Evolutionary conservation across 495 filamentous ascomycete genomes (phyloP).

Genomic region (Talaromyces stipitatus): DNA sequence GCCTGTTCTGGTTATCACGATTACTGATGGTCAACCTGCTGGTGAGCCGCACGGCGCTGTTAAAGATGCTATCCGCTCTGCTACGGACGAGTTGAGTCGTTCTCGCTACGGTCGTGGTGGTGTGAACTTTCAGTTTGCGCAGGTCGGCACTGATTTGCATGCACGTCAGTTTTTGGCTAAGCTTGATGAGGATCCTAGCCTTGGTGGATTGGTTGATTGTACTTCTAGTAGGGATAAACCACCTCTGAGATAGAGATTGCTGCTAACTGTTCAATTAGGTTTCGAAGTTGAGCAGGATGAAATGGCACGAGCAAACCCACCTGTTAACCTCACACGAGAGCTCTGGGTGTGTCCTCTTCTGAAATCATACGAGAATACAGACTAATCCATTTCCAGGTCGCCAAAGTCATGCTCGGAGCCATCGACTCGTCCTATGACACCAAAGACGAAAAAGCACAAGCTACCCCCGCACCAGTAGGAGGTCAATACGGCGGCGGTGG

Average conservation of each 20-base stretch:
- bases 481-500: conserved; percentile 7
- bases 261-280: conserved; percentile 33
- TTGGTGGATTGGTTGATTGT: conserved; percentile 61
- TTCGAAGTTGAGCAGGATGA: conserved; percentile 60
- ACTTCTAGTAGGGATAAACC: conserved; percentile 54
- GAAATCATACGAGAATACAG: not conserved
- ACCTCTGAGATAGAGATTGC: conserved; percentile 1
- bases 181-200: conserved; percentile 54
- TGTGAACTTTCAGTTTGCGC: conserved; percentile 64
- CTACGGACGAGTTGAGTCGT: conserved; percentile 35
- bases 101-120: conserved; percentile 44
- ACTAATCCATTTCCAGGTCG: conserved; percentile 28
- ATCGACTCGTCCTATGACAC: conserved; percentile 59
- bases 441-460: conserved; percentile 50
- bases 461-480: conserved; percentile 12
- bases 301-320: conserved; percentile 48
- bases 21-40: conserved; percentile 62
- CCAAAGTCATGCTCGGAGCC: conserved; percentile 64
- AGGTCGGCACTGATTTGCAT: conserved; percentile 61
- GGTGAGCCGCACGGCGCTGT: conserved; percentile 44
- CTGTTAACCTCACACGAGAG: conserved; percentile 54
- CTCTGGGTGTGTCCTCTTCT: conserved; percentile 44
- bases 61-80: conserved; percentile 43
- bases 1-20: conserved; percentile 60
- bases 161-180: conserved; percentile 56